phyloP scores from a whole-genome alignment of 2,329 filamentous ascomycete species.

The Fusarium phyllophilum region DNA sequence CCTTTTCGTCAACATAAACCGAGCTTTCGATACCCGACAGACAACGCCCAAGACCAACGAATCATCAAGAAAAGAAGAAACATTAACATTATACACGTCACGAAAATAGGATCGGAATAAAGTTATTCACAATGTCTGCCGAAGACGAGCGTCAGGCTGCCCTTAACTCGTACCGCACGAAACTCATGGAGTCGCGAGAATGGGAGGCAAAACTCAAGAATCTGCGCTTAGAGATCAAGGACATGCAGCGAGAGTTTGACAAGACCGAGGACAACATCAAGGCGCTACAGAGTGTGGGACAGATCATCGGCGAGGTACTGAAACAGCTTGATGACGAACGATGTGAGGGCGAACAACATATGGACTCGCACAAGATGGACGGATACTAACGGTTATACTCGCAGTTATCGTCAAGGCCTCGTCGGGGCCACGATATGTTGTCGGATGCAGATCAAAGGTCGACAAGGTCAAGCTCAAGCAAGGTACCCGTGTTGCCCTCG shows the following conservation, averaged over 20 bases:
- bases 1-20: constrained; percentile 22
- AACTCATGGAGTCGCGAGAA: constrained; percentile 93
- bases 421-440: constrained; percentile 95
- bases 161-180: constrained; percentile 80
- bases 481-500: constrained; percentile 94
- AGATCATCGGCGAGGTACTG: constrained; percentile 98
- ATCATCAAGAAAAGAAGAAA: neutral
- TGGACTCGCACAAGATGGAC: constrained; percentile 8
- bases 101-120: constrained; percentile 1
- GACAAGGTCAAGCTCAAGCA: constrained; percentile 98
- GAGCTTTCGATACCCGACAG: constrained; percentile 27
- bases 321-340: constrained; percentile 99
- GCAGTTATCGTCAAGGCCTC: constrained; percentile 98
- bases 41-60: neutral
- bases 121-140: constrained; percentile 56
- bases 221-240: constrained; percentile 94
- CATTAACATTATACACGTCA: neutral
- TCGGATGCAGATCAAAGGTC: constrained; percentile 97
- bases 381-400: constrained; percentile 32
- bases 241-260: constrained; percentile 92
- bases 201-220: constrained; percentile 98
- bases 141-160: constrained; percentile 73
- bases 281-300: constrained; percentile 96
- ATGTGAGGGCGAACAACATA: constrained; percentile 72
- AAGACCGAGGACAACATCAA: constrained; percentile 99